phyloP scores from a whole-genome alignment of 1,284 basidiomycete species.

The Austropuccinia psidii region DNA sequence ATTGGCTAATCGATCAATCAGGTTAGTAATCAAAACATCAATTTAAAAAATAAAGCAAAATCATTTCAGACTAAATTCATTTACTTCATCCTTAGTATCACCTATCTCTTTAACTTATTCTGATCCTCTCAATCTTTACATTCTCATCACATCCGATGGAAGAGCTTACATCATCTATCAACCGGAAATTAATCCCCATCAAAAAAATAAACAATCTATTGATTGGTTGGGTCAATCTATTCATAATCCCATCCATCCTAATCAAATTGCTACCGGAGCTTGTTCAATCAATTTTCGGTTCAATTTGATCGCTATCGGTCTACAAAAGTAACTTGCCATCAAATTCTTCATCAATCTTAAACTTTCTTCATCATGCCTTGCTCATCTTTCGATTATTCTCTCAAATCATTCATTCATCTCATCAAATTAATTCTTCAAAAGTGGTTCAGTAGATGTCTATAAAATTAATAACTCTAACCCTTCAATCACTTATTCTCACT shows the following conservation, averaged over 20 bases:
- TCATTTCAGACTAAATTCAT: too few species aligned
- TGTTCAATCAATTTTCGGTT: slow-evolving; percentile 46
- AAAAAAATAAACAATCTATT: background rate
- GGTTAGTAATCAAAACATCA: too few species aligned
- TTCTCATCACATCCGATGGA: slow-evolving; percentile 48
- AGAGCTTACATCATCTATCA: slow-evolving; percentile 44
- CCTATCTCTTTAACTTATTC: slow-evolving; percentile 35
- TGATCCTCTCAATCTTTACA: slow-evolving; percentile 45
- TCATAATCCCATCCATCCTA: slow-evolving; percentile 1
- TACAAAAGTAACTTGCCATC: slow-evolving; percentile 37
- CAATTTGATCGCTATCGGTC: slow-evolving; percentile 45
- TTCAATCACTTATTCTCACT: slow-evolving; percentile 4
- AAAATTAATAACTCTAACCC: background rate
- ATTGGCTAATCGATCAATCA: slow-evolving; percentile 35
- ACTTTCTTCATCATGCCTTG: background rate
- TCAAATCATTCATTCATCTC: background rate
- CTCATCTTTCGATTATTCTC: background rate
- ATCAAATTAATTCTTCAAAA: background rate
- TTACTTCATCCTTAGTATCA: background rate
- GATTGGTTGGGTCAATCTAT: slow-evolving; percentile 26
- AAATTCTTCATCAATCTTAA: background rate
- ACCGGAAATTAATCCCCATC: background rate
- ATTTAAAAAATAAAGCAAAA: too few species aligned
- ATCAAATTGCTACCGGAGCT: slow-evolving; percentile 14
- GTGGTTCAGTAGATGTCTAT: slow-evolving; percentile 13